phyloP scores from a whole-genome alignment of 768 basidiomycete species.

The Kwoniella dejecticola region DNA sequence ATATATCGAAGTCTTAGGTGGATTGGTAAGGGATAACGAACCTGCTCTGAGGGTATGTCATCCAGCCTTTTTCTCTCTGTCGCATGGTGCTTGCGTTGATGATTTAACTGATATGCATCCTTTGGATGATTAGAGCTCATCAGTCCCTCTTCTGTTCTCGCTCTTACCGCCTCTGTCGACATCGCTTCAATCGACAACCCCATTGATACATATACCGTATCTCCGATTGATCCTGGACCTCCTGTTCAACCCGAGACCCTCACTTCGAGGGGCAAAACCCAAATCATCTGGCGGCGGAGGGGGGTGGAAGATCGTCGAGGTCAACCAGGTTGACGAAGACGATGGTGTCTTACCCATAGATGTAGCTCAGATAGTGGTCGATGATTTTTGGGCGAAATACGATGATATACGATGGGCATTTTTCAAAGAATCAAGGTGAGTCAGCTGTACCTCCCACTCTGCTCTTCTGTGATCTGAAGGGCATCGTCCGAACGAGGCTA shows the following conservation, averaged over 20 bases:
- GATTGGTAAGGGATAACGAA: conserved; percentile 76
- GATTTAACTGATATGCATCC: not conserved
- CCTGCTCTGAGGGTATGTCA: conserved; percentile 68
- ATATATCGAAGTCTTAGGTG: conserved; percentile 70
- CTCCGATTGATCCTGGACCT: conserved; percentile 29
- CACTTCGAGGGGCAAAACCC: conserved; percentile 41
- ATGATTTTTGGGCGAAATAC: conserved; percentile 52
- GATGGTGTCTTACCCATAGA: conserved; percentile 45
- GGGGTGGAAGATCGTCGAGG: conserved; percentile 31
- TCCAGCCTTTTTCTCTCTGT: not conserved
- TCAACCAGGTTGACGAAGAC: conserved; percentile 46
- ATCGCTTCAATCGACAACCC: conserved; percentile 19
- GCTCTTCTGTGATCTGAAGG: not conserved
- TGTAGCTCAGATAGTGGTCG: conserved; percentile 39
- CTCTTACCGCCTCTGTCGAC: conserved; percentile 42
- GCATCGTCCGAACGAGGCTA: not conserved
- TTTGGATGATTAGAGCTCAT: conserved; percentile 37
- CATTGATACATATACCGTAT: conserved; percentile 45
- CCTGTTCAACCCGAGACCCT: conserved; percentile 32
- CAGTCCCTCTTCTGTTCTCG: conserved; percentile 39
- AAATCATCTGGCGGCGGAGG: conserved; percentile 2
- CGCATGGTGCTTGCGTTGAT: not conserved
- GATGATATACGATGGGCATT: conserved; percentile 54
- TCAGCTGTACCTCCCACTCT: not conserved
- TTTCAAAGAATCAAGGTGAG: conserved; percentile 53